Conservation (phyloP, 139 green algal species). For the Chlorella sp. region DNA sequence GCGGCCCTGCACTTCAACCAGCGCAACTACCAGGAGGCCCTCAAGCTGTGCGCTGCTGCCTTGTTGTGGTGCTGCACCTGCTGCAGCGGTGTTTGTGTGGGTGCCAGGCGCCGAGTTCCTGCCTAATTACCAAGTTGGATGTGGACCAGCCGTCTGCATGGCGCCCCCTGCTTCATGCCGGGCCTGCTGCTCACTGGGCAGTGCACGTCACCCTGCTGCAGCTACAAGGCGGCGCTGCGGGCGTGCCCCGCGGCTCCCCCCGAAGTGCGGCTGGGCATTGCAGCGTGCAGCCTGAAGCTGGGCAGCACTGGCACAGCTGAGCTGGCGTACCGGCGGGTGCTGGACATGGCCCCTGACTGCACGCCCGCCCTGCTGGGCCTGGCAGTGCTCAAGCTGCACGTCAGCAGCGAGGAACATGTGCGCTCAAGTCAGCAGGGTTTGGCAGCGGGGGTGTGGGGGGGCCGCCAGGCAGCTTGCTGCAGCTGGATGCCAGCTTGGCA, state of each 20-base stretch:
- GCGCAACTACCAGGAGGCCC: constrained; percentile 63
- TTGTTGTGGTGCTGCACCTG: not conserved
- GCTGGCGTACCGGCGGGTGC: constrained; percentile 68
- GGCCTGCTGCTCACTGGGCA: not conserved
- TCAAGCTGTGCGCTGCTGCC: constrained; percentile 27
- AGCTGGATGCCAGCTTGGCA: not conserved
- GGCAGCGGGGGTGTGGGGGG: not conserved
- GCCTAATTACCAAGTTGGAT: not conserved
- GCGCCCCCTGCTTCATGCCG: not conserved
- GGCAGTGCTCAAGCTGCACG: constrained; percentile 54
- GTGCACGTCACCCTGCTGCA: constrained; percentile 26
- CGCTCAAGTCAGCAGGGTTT: not conserved
- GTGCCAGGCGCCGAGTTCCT: too few species aligned
- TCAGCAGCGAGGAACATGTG: constrained; percentile 11
- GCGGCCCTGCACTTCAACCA: constrained; percentile 64
- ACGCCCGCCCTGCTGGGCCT: constrained; percentile 81
- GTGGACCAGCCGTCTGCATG: not conserved
- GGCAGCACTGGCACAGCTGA: constrained; percentile 62
- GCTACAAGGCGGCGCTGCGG: constrained; percentile 71
- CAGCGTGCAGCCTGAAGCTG: constrained; percentile 70
- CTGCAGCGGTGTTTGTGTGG: too few species aligned
- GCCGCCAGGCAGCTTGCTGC: not conserved
- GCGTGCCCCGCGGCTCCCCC: constrained; percentile 72
- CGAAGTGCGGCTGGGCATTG: constrained; percentile 88
- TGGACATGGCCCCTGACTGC: constrained; percentile 76